Conservation (phyloP, 2,329 filamentous ascomycete species). For the Laburnicola sp. region DNA sequence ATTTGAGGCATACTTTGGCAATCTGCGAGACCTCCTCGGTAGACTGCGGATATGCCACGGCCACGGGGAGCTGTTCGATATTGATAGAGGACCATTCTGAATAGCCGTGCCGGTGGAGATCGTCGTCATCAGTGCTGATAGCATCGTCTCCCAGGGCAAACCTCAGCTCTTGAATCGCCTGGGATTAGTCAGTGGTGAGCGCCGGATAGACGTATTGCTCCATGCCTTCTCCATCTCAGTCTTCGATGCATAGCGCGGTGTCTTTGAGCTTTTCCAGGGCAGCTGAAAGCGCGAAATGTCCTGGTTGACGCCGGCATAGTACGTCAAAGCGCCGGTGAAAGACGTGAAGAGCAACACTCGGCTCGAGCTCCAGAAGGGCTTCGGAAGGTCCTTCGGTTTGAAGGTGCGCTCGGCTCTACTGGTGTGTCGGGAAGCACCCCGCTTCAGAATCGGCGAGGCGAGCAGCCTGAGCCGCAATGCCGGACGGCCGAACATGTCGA, state of each 20-base stretch:
- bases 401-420: conserved; percentile 30
- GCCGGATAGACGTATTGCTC: background rate
- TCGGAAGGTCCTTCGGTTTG: conserved; percentile 24
- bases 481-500: conserved; percentile 41
- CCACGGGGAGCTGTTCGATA: conserved; percentile 63
- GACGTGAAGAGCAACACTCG: conserved; percentile 54
- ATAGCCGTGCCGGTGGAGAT: conserved; percentile 65
- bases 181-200: conserved; percentile 9
- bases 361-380: conserved; percentile 52
- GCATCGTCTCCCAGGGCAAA: conserved; percentile 58
- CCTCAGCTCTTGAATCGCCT: conserved; percentile 62
- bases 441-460: conserved; percentile 34
- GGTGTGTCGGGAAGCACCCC: conserved; percentile 30
- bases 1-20: conserved; percentile 73
- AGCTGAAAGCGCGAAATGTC: conserved; percentile 35
- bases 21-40: conserved; percentile 68
- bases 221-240: conserved; percentile 56
- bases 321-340: conserved; percentile 57
- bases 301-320: conserved; percentile 53
- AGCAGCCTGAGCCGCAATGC: conserved; percentile 33
- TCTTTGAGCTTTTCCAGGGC: conserved; percentile 29
- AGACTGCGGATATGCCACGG: conserved; percentile 65
- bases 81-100: conserved; percentile 74
- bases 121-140: conserved; percentile 66
- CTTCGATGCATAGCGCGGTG: conserved; percentile 54